Evolutionary conservation across 1,139 yeast genomes (phyloP), one percentile per base, ranked within the genome.

Genomic region (Geotrichum reessii): DNA sequence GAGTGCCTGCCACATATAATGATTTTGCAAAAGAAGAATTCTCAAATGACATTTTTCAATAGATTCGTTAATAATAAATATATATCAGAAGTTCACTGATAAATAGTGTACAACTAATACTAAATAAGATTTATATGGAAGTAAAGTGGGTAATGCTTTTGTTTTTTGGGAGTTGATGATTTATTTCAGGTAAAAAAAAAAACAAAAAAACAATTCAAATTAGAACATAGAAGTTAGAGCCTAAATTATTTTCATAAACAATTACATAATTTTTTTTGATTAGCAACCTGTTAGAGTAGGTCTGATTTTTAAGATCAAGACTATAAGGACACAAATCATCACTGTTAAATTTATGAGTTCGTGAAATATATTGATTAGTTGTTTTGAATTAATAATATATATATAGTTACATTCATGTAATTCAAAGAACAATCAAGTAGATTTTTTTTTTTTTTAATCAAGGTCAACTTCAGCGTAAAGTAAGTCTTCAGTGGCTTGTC

Each of bases 21-120:
- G 69, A 65, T 51, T 62, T 60, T 28, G 69, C 68, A 61, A 67
- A 68, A 8, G 69, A 63, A 24, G 71, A 65, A 27, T 64, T 60
- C 31, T 67, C 69, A 59, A 66, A 66, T 27, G 69, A 63, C 74
- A 67, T 67, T 28, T 31, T n/a, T n/a, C n/a, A n/a, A n/a, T n/a
- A n/a, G n/a, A n/a, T n/a, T 46, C 8, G 6, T 25, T 25, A 25
- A 14, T 37, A 24, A 37, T 37, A 37, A 37, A 37, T 37, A 37
- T 37, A 14, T 8, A 37, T 14, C 17, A 37, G 42, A 14, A 11
- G 42, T 4, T 37, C 17, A 5, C n/a, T 37, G 42, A 12, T 37
- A 37, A 14, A 37, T 14, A 17, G 42, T 19, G 42, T 37, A 37
- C n/a, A 14, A 12, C 17, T 37, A 33, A 9, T 47, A 33, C 12